Percentiles rank a stretch among this genome's conserved stretches.
Evolutionary conservation across 768 basidiomycete species (phyloP).

Genomic region (Calocybe indica): DNA sequence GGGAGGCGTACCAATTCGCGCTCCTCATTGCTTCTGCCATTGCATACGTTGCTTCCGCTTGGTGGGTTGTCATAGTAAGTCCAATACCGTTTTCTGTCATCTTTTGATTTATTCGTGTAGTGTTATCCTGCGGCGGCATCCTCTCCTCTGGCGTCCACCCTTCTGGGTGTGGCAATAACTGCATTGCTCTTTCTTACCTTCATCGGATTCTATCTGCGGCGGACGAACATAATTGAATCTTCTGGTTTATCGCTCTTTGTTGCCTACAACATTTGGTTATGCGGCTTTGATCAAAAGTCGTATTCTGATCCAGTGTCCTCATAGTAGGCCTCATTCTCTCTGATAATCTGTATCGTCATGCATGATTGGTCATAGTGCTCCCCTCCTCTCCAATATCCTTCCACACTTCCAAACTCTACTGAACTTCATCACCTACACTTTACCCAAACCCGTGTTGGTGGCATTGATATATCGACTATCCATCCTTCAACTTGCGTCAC

Average conservation of each 20-base stretch:
- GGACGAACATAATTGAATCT: slow-evolving; percentile 92
- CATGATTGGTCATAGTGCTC: slow-evolving; percentile 41
- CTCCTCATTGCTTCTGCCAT: slow-evolving; percentile 72
- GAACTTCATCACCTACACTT: slow-evolving; percentile 79
- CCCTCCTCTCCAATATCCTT: slow-evolving; percentile 71
- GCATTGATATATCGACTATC: slow-evolving; percentile 76
- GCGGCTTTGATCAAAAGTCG: slow-evolving; percentile 71
- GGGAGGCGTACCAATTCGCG: slow-evolving; percentile 72
- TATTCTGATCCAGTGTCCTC: slow-evolving; percentile 70
- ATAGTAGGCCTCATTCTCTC: slow-evolving; percentile 46
- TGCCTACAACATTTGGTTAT: slow-evolving; percentile 88
- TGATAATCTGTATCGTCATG: neutral
- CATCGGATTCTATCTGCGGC: slow-evolving; percentile 83
- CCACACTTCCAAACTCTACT: slow-evolving; percentile 75
- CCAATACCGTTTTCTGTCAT: neutral
- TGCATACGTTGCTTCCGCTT: slow-evolving; percentile 76
- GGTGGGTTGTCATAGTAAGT: slow-evolving; percentile 82
- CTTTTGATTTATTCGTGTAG: slow-evolving; percentile 28
- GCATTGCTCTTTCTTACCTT: slow-evolving; percentile 86
- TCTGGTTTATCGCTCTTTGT: slow-evolving; percentile 83
- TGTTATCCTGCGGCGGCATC: slow-evolving; percentile 79
- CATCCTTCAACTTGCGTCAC: slow-evolving; percentile 76
- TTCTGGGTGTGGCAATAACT: slow-evolving; percentile 84
- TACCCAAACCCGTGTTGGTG: slow-evolving; percentile 79
- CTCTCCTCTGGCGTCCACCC: slow-evolving; percentile 82